Percentiles rank a stretch among this genome's conserved stretches.
Evolutionary conservation across 176 grass and related monocot species (phyloP).

Genomic region (Otatea glauca): DNA sequence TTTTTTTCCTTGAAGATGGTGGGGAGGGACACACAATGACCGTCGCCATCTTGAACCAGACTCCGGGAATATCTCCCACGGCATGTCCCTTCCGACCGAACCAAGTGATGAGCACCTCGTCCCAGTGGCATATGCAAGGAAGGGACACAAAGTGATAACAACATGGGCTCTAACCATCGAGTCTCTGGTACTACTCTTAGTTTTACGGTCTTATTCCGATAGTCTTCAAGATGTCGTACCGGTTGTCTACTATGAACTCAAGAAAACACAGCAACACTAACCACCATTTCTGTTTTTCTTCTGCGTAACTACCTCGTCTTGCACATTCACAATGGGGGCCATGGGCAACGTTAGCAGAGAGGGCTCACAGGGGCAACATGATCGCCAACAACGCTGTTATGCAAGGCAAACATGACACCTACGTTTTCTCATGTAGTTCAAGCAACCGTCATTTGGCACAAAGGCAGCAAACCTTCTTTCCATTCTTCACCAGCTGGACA

Average conservation of each 20-base stretch:
- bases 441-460: conserved; percentile 83
- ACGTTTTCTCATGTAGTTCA: conserved; percentile 84
- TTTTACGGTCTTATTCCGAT: too few relatives aligned
- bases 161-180: too few relatives aligned
- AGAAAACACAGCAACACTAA: too few relatives aligned
- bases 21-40: conserved; percentile 76
- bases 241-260: too few relatives aligned
- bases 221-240: too few relatives aligned
- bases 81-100: conserved; percentile 79
- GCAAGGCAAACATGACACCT: not conserved
- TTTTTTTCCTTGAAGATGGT: conserved; percentile 73
- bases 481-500: conserved; percentile 78
- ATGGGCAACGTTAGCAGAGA: not conserved
- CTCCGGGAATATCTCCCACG: conserved; percentile 72
- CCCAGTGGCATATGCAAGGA: not conserved
- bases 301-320: not conserved
- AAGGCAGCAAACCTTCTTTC: conserved; percentile 82
- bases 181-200: too few relatives aligned
- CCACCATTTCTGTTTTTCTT: too few relatives aligned
- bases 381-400: too few relatives aligned
- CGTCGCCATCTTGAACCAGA: conserved; percentile 74
- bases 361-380: too few relatives aligned
- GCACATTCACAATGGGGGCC: not conserved
- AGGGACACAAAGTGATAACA: too few relatives aligned
- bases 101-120: conserved; percentile 83